Evolutionary conservation across 495 filamentous ascomycete genomes (phyloP).

Genomic region (Aspergillus sparsus): DNA sequence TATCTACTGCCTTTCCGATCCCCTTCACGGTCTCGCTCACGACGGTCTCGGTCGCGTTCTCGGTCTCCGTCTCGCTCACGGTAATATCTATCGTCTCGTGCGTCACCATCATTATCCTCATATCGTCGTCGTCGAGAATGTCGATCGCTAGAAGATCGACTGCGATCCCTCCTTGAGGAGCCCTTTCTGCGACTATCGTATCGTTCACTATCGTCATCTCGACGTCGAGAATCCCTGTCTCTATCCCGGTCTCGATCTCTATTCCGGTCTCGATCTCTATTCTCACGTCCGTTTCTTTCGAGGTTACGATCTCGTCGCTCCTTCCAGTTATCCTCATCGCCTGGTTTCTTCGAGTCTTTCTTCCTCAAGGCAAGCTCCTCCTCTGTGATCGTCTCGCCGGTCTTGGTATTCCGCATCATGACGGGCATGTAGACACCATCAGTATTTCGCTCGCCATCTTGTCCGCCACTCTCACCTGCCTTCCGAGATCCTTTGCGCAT

Average conservation of each 20-base stretch:
- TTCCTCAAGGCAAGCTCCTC: slow-evolving; percentile 57
- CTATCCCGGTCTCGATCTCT: slow-evolving; percentile 34
- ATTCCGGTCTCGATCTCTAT: slow-evolving; percentile 39
- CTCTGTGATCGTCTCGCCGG: slow-evolving; percentile 66
- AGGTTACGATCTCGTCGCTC: slow-evolving; percentile 52
- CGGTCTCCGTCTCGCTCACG: slow-evolving; percentile 35
- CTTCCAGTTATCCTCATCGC: slow-evolving; percentile 48
- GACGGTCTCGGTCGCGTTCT: slow-evolving; percentile 40
- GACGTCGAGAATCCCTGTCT: slow-evolving; percentile 34
- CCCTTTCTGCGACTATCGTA: slow-evolving; percentile 32
- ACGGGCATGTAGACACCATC: slow-evolving; percentile 68
- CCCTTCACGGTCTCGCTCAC: slow-evolving; percentile 39
- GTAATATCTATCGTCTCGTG: slow-evolving; percentile 34
- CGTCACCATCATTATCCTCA: slow-evolving; percentile 32
- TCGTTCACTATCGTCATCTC: slow-evolving; percentile 32
- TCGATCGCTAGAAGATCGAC: slow-evolving; percentile 34
- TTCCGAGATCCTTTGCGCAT: slow-evolving; percentile 58
- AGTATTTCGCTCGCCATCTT: slow-evolving; percentile 38
- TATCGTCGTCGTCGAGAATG: slow-evolving; percentile 38
- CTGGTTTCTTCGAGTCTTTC: slow-evolving; percentile 43
- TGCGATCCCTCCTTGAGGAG: slow-evolving; percentile 41
- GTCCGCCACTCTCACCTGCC: slow-evolving; percentile 29
- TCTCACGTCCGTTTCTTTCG: slow-evolving; percentile 47
- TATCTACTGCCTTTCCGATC: slow-evolving; percentile 34
- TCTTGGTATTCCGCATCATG: slow-evolving; percentile 63